A percentile compares a stretch with the other conserved stretches of the same genome.
Evolutionary conservation across 108 stramenopile genomes (phyloP).

Genomic region (Cylindrotheca fusiformis): DNA sequence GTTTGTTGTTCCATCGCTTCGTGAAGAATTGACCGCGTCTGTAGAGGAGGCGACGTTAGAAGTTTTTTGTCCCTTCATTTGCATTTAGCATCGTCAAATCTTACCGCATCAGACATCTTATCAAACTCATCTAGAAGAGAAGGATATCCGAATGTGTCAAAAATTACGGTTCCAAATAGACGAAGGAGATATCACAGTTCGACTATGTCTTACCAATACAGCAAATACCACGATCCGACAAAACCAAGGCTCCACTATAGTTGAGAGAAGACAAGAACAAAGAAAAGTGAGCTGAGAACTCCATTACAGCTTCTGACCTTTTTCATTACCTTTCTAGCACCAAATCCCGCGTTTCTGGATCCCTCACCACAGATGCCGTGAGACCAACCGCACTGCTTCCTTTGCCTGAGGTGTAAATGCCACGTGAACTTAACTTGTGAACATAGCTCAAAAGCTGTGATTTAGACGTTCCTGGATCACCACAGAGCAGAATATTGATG

Average conservation of each 20-base stretch:
- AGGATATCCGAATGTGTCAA: too few species aligned
- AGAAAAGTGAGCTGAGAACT: background rate
- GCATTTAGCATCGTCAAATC: too few species aligned
- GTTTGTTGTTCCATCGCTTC: slow-evolving; percentile 99
- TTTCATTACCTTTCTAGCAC: slow-evolving; percentile 90
- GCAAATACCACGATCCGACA: slow-evolving; percentile 97
- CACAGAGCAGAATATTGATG: slow-evolving; percentile 97
- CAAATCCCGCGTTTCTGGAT: slow-evolving; percentile 97
- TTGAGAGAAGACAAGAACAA: background rate
- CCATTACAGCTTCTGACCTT: too few species aligned
- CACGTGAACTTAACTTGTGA: slow-evolving; percentile 94
- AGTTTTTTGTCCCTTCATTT: background rate
- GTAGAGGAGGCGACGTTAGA: background rate
- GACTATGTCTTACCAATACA: slow-evolving; percentile 60
- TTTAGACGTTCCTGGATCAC: slow-evolving; percentile 98
- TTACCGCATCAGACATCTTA: slow-evolving; percentile 93
- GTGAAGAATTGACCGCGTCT: slow-evolving; percentile 96
- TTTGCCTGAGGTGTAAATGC: slow-evolving; percentile 98
- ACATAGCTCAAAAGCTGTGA: slow-evolving; percentile 97
- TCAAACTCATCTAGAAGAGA: slow-evolving; percentile 74
- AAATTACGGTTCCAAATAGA: too few species aligned
- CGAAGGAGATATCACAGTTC: background rate
- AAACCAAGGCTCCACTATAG: slow-evolving; percentile 89
- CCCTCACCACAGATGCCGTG: slow-evolving; percentile 97
- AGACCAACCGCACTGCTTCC: slow-evolving; percentile 97